Base-by-base conservation (phyloP, 768 basidiomycete species). In the Pisolithus marmoratus region DNA sequence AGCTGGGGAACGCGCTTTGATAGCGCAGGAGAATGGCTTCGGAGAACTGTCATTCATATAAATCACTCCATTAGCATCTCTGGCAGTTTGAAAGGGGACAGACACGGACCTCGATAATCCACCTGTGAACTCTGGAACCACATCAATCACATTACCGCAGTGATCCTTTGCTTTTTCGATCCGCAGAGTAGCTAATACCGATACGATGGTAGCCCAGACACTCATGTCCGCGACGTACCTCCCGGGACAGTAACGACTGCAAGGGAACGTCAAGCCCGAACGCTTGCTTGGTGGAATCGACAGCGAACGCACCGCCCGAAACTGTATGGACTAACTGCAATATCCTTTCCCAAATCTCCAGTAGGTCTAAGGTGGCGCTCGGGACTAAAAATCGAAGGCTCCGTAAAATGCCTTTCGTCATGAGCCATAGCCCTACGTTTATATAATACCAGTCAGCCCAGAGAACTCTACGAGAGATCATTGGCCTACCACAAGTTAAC, bases 181-280 rank as follows among this genome's bases (percentile, higher is more conserved):
- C 17, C 48, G 53, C 46, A 71, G 19, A 0, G 65, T 62, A 1
- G 68, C 59, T n/a, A 74, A 54, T 15, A 66, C 50, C 8, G 63
- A 67, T 17, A 59, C 69, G 19, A 71, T 47, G 3, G 61, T 54
- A 6, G 65, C 63, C 68, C 67, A 74, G 36, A 72, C 26, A 8
- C 56, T 67, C 20, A 62, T 60, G 9, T 67, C 60, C 15, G 66
- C 73, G 2, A 75, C 40, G 24, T 70, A 52, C 24, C 40, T 56
- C n/a, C 74, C 72, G 14, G 73, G 62, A 48, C 71, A 73, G 17
- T 56, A 36, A 14, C 68, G 60, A 9, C 65, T 66, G 47, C 34
- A 31, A 6, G 2, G n/a, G 11, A 51, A 23, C 2, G 7, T 26
- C 53, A 19, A 63, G 48, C 17, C 38, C n/a, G 17, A 36, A 11